Evolutionary conservation across 306 rosid species (phyloP).

Genomic region (Phaseolus lunatus): DNA sequence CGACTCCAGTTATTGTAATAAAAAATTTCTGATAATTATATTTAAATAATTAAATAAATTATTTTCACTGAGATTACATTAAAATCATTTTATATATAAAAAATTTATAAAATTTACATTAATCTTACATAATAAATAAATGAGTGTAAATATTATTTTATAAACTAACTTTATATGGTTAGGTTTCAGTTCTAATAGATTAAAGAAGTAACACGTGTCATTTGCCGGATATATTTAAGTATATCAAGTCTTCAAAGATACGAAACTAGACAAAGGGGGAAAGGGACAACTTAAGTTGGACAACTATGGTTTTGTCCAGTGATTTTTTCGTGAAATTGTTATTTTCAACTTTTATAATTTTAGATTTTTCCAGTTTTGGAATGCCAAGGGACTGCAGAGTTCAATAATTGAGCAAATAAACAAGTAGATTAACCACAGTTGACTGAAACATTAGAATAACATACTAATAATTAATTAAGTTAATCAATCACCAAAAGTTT

Average conservation of each 20-base stretch:
- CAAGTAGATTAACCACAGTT: neutral
- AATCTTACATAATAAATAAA: too few species aligned
- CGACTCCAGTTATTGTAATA: too few species aligned
- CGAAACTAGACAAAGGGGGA: neutral
- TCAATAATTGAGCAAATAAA: constrained; percentile 25
- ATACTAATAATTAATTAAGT: neutral
- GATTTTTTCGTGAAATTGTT: neutral
- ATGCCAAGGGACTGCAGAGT: neutral
- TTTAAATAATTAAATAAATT: too few species aligned
- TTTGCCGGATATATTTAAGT: neutral
- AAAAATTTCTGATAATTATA: too few species aligned
- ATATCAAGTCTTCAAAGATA: constrained; percentile 5
- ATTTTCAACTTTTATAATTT: neutral
- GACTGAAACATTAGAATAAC: neutral
- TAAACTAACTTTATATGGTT: too few species aligned
- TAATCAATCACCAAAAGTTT: neutral
- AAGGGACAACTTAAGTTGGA: constrained; percentile 7
- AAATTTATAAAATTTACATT: too few species aligned
- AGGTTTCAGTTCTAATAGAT: too few species aligned
- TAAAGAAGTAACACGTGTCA: too few species aligned
- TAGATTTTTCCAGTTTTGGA: constrained; percentile 9
- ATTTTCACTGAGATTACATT: too few species aligned
- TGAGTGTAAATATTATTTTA: too few species aligned
- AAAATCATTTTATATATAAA: too few species aligned
- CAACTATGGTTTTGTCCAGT: neutral